Conservation (phyloP, 768 basidiomycete species). For the Tulasnella sp. region DNA sequence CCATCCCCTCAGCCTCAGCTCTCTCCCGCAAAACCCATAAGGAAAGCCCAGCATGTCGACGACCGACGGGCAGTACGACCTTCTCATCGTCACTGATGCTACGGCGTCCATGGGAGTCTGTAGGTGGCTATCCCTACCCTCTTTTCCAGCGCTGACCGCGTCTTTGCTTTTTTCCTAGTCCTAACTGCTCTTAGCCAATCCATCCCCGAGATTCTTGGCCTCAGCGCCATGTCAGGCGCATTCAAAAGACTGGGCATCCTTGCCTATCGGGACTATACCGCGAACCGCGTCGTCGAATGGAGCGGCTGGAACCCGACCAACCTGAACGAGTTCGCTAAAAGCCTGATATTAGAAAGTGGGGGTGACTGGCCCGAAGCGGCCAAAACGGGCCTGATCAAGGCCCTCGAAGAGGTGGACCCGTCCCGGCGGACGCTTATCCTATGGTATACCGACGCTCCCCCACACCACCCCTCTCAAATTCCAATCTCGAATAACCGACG, state of each 20-base stretch:
- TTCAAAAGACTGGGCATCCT: conserved; percentile 42
- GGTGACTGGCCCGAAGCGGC: conserved; percentile 44
- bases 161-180: conserved; percentile 32
- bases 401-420: conserved; percentile 39
- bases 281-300: conserved; percentile 40
- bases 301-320: conserved; percentile 40
- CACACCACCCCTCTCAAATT: conserved; percentile 40
- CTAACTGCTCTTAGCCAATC: conserved; percentile 39
- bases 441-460: conserved; percentile 44
- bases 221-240: conserved; percentile 41
- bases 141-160: neutral
- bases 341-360: conserved; percentile 38
- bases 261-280: conserved; percentile 42
- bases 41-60: neutral
- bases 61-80: conserved; percentile 36
- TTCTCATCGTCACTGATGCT: conserved; percentile 42
- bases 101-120: conserved; percentile 42
- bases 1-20: neutral
- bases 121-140: conserved; percentile 29
- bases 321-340: conserved; percentile 38
- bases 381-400: conserved; percentile 42
- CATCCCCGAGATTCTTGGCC: conserved; percentile 42
- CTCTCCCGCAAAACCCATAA: neutral
- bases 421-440: conserved; percentile 40
- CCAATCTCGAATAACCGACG: conserved; percentile 35